phyloP scores from a whole-genome alignment of 2,329 filamentous ascomycete species.

The Colletotrichum chrysophilum region DNA sequence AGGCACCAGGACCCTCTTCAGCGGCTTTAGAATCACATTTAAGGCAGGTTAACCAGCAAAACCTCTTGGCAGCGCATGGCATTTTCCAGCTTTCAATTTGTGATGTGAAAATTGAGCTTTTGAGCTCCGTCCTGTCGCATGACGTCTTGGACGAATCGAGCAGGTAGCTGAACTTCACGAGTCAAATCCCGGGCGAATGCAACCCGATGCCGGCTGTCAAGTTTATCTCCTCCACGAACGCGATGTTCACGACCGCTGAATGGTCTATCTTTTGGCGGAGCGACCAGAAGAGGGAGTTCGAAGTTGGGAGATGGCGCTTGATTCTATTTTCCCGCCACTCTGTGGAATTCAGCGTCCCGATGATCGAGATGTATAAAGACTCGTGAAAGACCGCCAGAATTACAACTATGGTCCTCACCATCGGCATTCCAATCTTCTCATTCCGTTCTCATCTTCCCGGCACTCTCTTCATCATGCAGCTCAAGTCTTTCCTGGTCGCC shows the following conservation, averaged over 20 bases:
- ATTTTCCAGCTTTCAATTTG: not conserved
- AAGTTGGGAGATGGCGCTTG: not conserved
- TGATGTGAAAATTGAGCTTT: not conserved
- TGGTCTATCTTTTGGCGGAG: not conserved
- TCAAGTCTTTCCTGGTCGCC: slow-evolving; percentile 16
- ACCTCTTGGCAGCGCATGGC: not conserved
- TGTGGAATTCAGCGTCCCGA: not conserved
- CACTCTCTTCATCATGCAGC: slow-evolving; percentile 5
- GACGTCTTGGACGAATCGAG: not conserved
- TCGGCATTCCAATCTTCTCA: not conserved
- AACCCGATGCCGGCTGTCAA: not conserved
- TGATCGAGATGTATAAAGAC: not conserved
- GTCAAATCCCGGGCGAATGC: not conserved
- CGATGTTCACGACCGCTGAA: not conserved
- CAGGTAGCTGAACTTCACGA: not conserved
- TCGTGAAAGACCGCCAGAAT: slow-evolving; percentile 18
- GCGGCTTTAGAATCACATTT: not conserved
- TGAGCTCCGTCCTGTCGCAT: not conserved
- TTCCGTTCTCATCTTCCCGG: not conserved
- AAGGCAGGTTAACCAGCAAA: not conserved
- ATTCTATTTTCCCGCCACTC: not conserved
- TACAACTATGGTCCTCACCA: slow-evolving; percentile 42
- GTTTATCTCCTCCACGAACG: not conserved
- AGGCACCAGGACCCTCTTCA: not conserved
- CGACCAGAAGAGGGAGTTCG: not conserved